Base-by-base conservation (phyloP, 1,284 basidiomycete species). In the Rhodotorula sp. region DNA sequence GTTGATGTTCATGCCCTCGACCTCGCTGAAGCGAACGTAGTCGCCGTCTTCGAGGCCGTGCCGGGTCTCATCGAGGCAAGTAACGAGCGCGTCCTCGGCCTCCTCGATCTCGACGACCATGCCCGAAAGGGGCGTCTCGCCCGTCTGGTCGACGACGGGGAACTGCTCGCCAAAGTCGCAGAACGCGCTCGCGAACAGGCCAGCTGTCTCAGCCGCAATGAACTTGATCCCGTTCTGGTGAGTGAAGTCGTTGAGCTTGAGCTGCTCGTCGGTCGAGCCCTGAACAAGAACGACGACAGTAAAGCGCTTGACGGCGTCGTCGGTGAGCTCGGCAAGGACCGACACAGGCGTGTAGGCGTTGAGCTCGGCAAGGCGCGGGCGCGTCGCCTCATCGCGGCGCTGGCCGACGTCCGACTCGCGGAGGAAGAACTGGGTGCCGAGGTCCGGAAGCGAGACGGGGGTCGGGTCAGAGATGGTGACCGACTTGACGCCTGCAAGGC, bases 1-100 rank as follows among this genome's bases (percentile, higher is more conserved):
- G 73, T 77, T 77, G 71, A 77, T 77, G 39, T 88, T 86, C 93
- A 97, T 97, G 41, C 97, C 97, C 83, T 97, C 91, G 57, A 99
- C 88, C 84, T 99, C 97, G n/a, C 88, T 87, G 84, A 99, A 99
- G 8, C 95, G 95, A 34, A 99, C 96, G 79, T 90, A 98, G 82
- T 99, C 94, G 36, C 97, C 97, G 81, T 99, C 97, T 83, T 98
- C 93, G 27, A 99, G 87, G 41, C 97, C 97, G 81, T 99, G 97
- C 70, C 97, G 88, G 10, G 96, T 92, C 84, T 99, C 97, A 79
- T 99, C 97, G 70, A 98, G 84, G 80, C 95, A 97, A 19, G 97
- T 97, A 10, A 99, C 97, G 27, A 99, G 83, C 32, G 91, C 95
- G 65, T 98, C 94, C 48, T 86, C 84, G 76, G 90, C 90, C 91